Percentiles rank a stretch among this genome's conserved stretches.
phyloP scores from a whole-genome alignment of 306 rosid genomes.

The Leucaena leucocephala region DNA sequence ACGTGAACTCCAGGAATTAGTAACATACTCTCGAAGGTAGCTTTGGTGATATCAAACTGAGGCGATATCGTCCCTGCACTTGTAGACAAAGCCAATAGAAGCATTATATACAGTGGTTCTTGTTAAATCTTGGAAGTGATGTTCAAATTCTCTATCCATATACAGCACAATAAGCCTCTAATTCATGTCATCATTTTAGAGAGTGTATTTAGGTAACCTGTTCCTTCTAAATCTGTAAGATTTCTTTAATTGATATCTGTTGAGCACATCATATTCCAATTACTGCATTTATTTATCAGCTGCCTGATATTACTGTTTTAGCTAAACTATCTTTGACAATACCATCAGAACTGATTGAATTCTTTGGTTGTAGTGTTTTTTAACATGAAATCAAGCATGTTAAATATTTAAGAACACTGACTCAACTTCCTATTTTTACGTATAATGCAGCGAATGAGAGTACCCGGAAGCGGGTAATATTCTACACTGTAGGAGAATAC shows the following conservation, averaged over 20 bases:
- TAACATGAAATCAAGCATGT: not conserved
- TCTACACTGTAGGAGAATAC: conserved; percentile 85
- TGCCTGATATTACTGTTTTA: conserved; percentile 11
- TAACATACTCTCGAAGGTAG: not conserved
- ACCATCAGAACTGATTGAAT: not conserved
- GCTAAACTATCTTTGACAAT: not conserved
- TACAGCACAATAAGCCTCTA: not conserved
- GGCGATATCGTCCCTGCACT: too few relatives aligned
- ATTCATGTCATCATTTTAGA: not conserved
- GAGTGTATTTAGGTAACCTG: not conserved
- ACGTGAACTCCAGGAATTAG: not conserved
- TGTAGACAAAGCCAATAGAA: not conserved
- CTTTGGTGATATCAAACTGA: not conserved
- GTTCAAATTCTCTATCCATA: not conserved
- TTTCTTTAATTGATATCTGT: not conserved
- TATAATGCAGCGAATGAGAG: conserved; percentile 81
- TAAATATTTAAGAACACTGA: conserved; percentile 3
- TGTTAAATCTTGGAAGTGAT: conserved; percentile 20
- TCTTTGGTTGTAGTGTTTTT: not conserved
- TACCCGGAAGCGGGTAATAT: conserved; percentile 78
- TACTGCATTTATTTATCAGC: not conserved
- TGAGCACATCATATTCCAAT: not conserved
- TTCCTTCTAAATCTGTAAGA: not conserved
- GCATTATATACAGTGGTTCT: not conserved
- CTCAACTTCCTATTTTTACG: not conserved